Conservation (phyloP, 148 eudicot species). For the Linanthus parryae region DNA sequence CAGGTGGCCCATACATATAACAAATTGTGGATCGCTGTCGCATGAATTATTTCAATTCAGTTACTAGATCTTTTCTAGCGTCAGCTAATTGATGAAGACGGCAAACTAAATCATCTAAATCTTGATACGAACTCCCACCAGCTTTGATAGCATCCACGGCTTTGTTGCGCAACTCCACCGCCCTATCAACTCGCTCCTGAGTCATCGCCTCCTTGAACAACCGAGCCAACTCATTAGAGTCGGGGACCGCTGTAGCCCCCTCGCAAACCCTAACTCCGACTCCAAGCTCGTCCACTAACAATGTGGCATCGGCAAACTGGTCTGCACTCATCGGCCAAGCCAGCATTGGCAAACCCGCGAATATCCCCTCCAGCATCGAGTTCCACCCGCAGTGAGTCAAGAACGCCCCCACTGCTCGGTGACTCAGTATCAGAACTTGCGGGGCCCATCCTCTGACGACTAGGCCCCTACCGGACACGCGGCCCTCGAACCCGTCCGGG, state of each 20-base stretch:
- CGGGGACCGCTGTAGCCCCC: conserved; percentile 21
- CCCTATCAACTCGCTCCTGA: background rate
- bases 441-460: conserved; percentile 40
- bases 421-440: conserved; percentile 32
- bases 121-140: background rate
- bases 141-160: background rate
- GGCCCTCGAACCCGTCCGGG: conserved; percentile 34
- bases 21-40: too few relatives aligned
- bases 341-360: conserved; percentile 31
- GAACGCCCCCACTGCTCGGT: conserved; percentile 27
- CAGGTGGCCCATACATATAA: too few relatives aligned
- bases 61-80: too few relatives aligned
- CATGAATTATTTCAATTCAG: too few relatives aligned
- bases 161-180: background rate
- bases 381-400: conserved; percentile 53
- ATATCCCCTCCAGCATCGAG: conserved; percentile 31
- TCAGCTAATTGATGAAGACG: too few relatives aligned
- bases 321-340: conserved; percentile 49
- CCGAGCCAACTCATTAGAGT: conserved; percentile 25
- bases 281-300: conserved; percentile 28
- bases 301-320: conserved; percentile 25
- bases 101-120: background rate
- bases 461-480: conserved; percentile 31
- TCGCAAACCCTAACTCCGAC: conserved; percentile 31
- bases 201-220: background rate